Percentiles rank a stretch among this genome's conserved stretches.
Conservation (phyloP, 2,329 filamentous ascomycete genomes). For the Alternaria triticina region DNA sequence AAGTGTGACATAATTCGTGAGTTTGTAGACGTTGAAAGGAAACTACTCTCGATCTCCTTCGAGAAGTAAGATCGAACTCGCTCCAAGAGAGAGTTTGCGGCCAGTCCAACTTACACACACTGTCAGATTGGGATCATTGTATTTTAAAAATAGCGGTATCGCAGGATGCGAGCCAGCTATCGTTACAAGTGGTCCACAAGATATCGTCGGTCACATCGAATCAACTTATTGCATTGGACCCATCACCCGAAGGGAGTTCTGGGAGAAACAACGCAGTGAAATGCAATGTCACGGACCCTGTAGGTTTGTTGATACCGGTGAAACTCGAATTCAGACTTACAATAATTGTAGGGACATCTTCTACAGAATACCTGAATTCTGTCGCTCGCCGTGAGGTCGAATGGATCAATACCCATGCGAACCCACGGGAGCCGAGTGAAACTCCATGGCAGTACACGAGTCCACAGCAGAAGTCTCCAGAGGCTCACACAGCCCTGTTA, state of each 20-base stretch:
- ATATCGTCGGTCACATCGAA: constrained; percentile 18
- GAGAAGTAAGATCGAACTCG: constrained; percentile 21
- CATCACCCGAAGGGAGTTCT: constrained; percentile 31
- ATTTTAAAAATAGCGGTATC: constrained; percentile 28
- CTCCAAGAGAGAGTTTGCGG: constrained; percentile 26
- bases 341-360: constrained; percentile 27
- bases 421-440: constrained; percentile 30
- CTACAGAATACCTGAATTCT: constrained; percentile 31
- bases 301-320: constrained; percentile 14
- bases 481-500: constrained; percentile 26
- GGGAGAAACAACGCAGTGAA: constrained; percentile 27
- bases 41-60: constrained; percentile 39
- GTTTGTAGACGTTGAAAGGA: constrained; percentile 39
- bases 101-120: constrained; percentile 19
- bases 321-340: constrained; percentile 7
- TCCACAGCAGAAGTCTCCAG: constrained; percentile 34
- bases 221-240: constrained; percentile 32
- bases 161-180: constrained; percentile 41
- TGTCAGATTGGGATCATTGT: constrained; percentile 26
- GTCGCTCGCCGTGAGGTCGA: constrained; percentile 44
- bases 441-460: constrained; percentile 42
- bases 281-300: constrained; percentile 34
- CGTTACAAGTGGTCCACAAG: constrained; percentile 22
- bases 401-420: constrained; percentile 36
- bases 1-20: constrained; percentile 31